These are phyloP conservation scores for Colletotrichum graminicola DNA, from an alignment of 2,329 filamentous ascomycete genomes.

Conservation along the genomic window DNA sequence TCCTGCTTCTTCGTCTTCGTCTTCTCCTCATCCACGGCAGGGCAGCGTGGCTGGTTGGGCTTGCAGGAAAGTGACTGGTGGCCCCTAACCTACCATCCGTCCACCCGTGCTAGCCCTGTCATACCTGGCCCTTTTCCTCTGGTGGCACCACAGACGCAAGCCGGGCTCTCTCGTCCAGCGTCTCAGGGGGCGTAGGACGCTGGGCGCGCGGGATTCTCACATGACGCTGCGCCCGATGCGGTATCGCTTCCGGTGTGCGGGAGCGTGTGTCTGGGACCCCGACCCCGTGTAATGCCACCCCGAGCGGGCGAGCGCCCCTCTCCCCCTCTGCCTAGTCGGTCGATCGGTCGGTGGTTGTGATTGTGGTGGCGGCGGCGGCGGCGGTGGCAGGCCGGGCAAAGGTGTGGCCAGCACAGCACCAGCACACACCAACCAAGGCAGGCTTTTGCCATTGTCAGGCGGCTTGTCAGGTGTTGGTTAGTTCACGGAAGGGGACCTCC, in stretches of 20 bases:
- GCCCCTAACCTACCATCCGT: not conserved
- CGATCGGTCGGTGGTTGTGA: not conserved
- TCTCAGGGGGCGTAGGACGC: not conserved
- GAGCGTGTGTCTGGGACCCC: conserved; percentile 1
- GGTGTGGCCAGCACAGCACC: conserved; percentile 18
- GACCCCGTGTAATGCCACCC: conserved; percentile 4
- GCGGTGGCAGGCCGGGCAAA: not conserved
- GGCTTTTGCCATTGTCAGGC: conserved; percentile 22
- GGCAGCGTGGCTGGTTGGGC: conserved; percentile 5
- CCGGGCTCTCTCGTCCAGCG: conserved; percentile 5
- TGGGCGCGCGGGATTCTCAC: conserved; percentile 20
- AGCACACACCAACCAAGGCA: conserved; percentile 11
- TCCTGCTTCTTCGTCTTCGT: not conserved
- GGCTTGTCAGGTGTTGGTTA: conserved; percentile 34
- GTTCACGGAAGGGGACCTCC: conserved; percentile 1
- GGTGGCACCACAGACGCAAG: conserved; percentile 34
- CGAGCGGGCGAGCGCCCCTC: not conserved
- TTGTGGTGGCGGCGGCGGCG: not conserved
- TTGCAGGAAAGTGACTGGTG: conserved; percentile 4
- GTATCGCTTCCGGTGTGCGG: conserved; percentile 27
- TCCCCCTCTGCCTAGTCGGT: not conserved
- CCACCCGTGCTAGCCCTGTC: conserved; percentile 7
- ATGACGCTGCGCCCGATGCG: conserved; percentile 14
- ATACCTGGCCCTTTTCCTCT: not conserved
- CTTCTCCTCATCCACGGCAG: not conserved